A percentile compares a stretch with the other conserved stretches of the same genome.
These are phyloP conservation scores for Areca catechu DNA, from an alignment of 176 grass and related monocot species.

Conservation along the genomic window DNA sequence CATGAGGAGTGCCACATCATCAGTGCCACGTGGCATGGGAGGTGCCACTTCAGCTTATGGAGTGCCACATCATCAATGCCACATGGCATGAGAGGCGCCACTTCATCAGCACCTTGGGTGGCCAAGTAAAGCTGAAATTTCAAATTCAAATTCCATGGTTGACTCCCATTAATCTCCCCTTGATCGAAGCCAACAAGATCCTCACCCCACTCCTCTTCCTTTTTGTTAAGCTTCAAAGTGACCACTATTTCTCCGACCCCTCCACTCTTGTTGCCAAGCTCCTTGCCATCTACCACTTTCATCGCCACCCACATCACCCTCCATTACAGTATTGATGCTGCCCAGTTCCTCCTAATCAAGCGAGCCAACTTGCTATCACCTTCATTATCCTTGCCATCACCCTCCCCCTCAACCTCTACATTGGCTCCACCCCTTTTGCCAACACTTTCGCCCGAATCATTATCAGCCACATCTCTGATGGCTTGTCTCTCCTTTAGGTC, in stretches of 20 bases:
- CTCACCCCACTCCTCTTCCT: slow-evolving; percentile 92
- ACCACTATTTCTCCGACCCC: slow-evolving; percentile 85
- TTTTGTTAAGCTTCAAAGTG: slow-evolving; percentile 81
- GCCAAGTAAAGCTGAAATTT: too few species aligned
- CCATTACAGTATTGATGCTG: slow-evolving; percentile 92
- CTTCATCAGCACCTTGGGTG: too few species aligned
- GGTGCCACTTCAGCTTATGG: too few species aligned
- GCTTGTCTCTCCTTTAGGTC: slow-evolving; percentile 70
- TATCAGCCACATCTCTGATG: slow-evolving; percentile 72
- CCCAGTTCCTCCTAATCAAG: slow-evolving; percentile 94
- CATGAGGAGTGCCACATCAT: too few species aligned
- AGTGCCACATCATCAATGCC: too few species aligned
- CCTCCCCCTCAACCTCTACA: slow-evolving; percentile 76
- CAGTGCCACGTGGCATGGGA: too few species aligned
- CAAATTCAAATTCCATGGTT: too few species aligned
- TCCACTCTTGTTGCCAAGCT: slow-evolving; percentile 83
- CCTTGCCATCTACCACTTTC: slow-evolving; percentile 82
- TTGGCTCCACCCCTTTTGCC: slow-evolving; percentile 48
- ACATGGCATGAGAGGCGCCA: too few species aligned
- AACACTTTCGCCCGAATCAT: slow-evolving; percentile 89
- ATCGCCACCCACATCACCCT: slow-evolving; percentile 87
- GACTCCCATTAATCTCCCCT: too few species aligned
- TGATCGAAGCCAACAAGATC: too few species aligned
- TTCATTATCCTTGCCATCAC: slow-evolving; percentile 27
- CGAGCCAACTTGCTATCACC: slow-evolving; percentile 68